Percentiles rank a stretch among this genome's conserved stretches.
phyloP scores from a whole-genome alignment of 768 basidiomycete genomes.

The Omphalotus guepiniiformis region DNA sequence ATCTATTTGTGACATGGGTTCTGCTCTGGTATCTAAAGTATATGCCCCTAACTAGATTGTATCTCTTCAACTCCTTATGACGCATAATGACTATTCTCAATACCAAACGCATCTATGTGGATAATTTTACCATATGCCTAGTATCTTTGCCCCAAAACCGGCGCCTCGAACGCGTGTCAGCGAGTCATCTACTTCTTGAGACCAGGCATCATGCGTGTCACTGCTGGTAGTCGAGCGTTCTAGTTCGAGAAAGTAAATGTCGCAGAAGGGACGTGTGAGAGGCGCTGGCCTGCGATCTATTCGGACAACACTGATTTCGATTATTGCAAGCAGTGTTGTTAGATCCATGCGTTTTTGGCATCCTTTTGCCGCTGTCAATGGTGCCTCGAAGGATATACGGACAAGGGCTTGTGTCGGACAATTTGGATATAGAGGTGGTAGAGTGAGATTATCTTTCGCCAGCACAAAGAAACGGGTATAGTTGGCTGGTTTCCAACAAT shows the following conservation, averaged over 20 bases:
- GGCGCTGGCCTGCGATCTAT: conserved; percentile 64
- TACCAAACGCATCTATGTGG: no score
- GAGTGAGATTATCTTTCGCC: conserved; percentile 29
- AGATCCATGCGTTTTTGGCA: background rate
- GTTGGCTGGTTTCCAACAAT: conserved; percentile 40
- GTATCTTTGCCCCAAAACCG: conserved; percentile 23
- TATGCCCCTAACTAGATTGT: no score
- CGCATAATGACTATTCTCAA: background rate
- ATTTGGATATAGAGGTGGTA: conserved; percentile 11
- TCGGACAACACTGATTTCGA: conserved; percentile 39
- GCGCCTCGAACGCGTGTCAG: background rate
- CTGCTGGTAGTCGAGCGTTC: conserved; percentile 18
- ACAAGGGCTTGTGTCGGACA: conserved; percentile 2
- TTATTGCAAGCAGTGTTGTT: background rate
- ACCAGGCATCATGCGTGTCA: background rate
- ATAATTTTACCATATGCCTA: conserved; percentile 52
- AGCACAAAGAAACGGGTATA: conserved; percentile 68
- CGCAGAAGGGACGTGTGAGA: conserved; percentile 42
- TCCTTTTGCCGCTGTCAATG: background rate
- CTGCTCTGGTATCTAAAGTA: no score
- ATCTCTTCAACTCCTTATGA: no score
- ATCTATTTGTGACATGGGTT: no score
- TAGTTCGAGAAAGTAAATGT: conserved; percentile 66
- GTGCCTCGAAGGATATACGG: background rate
- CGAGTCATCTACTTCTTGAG: background rate